These are phyloP conservation scores for Aspergillus fructus DNA, from an alignment of 2,329 filamentous ascomycete species.

Conservation along the genomic window DNA sequence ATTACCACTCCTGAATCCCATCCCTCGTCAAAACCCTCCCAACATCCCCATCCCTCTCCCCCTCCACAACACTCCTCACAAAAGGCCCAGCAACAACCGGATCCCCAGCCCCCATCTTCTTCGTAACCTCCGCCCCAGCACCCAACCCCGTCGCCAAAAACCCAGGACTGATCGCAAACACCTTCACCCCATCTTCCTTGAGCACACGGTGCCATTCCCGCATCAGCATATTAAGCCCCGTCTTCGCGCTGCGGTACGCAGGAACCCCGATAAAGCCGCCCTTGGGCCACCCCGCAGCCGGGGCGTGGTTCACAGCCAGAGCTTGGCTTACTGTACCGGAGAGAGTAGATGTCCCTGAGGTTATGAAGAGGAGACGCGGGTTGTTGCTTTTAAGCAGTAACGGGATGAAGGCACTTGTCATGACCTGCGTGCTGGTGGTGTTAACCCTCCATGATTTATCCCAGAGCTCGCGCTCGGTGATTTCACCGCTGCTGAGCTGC, in stretches of 20 bases:
- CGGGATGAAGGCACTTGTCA: constrained; percentile 50
- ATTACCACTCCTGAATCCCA: constrained; percentile 12
- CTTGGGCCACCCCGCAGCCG: neutral
- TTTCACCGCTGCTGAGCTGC: constrained; percentile 20
- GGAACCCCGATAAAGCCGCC: constrained; percentile 30
- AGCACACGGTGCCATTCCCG: constrained; percentile 45
- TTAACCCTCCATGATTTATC: constrained; percentile 54
- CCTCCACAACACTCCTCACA: constrained; percentile 43
- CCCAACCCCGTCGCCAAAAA: constrained; percentile 50
- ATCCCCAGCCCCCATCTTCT: constrained; percentile 30
- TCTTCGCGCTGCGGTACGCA: constrained; percentile 45
- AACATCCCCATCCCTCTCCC: constrained; percentile 41
- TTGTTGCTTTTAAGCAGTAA: constrained; percentile 47
- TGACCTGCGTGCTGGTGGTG: constrained; percentile 48
- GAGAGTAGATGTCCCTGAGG: constrained; percentile 44
- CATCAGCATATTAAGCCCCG: constrained; percentile 52
- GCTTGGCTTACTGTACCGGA: neutral
- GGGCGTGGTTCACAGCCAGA: neutral
- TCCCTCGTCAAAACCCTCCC: constrained; percentile 36
- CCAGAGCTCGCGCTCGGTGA: constrained; percentile 41
- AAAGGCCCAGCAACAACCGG: constrained; percentile 40
- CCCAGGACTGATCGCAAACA: constrained; percentile 50
- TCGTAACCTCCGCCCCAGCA: constrained; percentile 26
- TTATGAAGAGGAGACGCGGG: constrained; percentile 50
- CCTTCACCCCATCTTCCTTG: constrained; percentile 52